A percentile compares a stretch with the other conserved stretches of the same genome.
Evolutionary conservation across 1,139 yeast genomes (phyloP).

Genomic region (Spathaspora sp.): DNA sequence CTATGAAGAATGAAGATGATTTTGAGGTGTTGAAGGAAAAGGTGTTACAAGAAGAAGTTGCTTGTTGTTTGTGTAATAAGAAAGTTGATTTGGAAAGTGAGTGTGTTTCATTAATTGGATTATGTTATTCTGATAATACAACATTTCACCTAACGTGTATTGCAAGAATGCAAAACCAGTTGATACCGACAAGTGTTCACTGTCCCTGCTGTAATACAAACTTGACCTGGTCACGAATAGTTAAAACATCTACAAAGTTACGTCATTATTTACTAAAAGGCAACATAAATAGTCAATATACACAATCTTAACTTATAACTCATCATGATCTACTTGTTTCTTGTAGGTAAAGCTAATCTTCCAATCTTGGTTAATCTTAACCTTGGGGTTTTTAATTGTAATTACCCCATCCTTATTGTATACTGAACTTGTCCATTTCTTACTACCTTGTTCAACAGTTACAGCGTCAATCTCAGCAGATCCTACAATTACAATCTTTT

Average conservation of each 20-base stretch:
- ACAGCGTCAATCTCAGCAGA: conserved; percentile 15
- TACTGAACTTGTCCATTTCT: conserved; percentile 30
- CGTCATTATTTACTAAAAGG: conserved; percentile 19
- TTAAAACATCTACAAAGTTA: conserved; percentile 32
- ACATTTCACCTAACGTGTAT: conserved; percentile 48
- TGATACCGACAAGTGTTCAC: conserved; percentile 39
- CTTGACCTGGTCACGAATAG: conserved; percentile 42
- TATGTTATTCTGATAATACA: conserved; percentile 40
- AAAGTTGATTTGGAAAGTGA: conserved; percentile 32
- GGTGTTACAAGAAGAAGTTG: conserved; percentile 19
- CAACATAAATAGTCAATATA: neutral
- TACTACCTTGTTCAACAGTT: conserved; percentile 32
- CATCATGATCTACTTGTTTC: conserved; percentile 25
- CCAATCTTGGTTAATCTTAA: conserved; percentile 55
- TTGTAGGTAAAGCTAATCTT: conserved; percentile 21
- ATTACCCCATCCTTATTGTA: conserved; percentile 15
- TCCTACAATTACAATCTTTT: conserved; percentile 49
- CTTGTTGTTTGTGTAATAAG: conserved; percentile 29
- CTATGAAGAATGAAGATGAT: conserved; percentile 3
- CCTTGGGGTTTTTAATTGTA: conserved; percentile 54
- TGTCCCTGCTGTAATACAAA: conserved; percentile 40
- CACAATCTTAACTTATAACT: conserved; percentile 17
- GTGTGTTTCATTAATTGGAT: too few species aligned
- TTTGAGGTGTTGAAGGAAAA: conserved; percentile 19
- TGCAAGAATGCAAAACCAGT: conserved; percentile 17